phyloP scores from a whole-genome alignment of 2,329 filamentous ascomycete genomes.

The Lasiodiplodia sp. region DNA sequence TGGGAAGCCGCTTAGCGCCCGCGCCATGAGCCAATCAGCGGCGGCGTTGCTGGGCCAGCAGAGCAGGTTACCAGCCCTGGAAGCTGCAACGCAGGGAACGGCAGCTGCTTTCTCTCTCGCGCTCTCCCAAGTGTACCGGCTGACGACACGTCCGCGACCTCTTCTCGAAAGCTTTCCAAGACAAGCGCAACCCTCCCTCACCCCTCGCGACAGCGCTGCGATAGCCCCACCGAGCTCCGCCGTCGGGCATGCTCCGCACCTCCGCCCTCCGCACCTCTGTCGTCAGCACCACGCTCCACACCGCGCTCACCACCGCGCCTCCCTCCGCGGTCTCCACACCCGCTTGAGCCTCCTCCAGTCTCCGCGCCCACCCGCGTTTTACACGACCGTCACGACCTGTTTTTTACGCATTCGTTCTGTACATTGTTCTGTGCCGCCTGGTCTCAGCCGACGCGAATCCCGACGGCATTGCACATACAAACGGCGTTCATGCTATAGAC shows the following conservation, averaged over 20 bases:
- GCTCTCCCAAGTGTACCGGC: constrained; percentile 21
- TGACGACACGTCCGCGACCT: constrained; percentile 14
- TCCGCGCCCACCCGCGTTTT: neutral
- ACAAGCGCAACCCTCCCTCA: constrained; percentile 2
- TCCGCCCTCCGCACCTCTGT: constrained; percentile 12
- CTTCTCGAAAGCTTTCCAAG: constrained; percentile 3
- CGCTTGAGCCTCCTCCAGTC: constrained; percentile 11
- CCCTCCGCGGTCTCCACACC: neutral
- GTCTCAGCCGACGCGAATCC: neutral
- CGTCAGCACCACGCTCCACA: neutral
- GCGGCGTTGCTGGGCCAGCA: constrained; percentile 15
- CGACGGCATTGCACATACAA: constrained; percentile 20
- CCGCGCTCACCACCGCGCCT: constrained; percentile 6
- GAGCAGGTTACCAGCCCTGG: constrained; percentile 21
- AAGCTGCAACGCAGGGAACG: constrained; percentile 26
- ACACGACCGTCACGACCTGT: constrained; percentile 23
- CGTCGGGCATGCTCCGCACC: constrained; percentile 20
- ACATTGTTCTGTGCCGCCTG: constrained; percentile 12
- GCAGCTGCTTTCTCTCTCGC: constrained; percentile 16
- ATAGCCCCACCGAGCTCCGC: neutral
- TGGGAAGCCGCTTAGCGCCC: neutral
- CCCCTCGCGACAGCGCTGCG: neutral
- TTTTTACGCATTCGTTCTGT: constrained; percentile 17
- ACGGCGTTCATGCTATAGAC: constrained; percentile 2
- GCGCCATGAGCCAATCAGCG: neutral